Evolutionary conservation across 2,329 filamentous ascomycete genomes (phyloP).

Genomic region (Colletotrichum noveboracense): DNA sequence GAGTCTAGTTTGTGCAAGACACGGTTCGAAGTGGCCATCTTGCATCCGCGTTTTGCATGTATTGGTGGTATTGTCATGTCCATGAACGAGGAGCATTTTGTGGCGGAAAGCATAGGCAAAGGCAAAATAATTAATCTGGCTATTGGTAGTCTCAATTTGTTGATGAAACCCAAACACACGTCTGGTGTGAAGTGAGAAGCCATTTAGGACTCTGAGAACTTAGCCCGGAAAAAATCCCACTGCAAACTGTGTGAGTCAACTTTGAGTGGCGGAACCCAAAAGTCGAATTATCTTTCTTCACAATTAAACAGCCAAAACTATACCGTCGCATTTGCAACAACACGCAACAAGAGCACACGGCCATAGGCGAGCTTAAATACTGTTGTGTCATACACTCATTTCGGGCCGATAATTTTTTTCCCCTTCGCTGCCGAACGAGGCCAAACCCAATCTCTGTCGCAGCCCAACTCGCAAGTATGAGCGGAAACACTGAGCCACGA

Average conservation of each 20-base stretch:
- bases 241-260: conserved; percentile 3
- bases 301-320: not conserved
- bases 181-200: not conserved
- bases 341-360: not conserved
- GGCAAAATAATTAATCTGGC: not conserved
- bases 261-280: conserved; percentile 6
- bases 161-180: not conserved
- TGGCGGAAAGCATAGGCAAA: not conserved
- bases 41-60: not conserved
- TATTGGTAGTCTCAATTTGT: not conserved
- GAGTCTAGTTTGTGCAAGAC: not conserved
- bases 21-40: not conserved
- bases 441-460: not conserved
- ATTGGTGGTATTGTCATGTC: not conserved
- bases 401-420: not conserved
- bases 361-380: not conserved
- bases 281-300: not conserved
- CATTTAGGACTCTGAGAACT: not conserved
- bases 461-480: conserved; percentile 3
- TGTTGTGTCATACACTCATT: not conserved
- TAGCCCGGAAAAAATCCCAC: not conserved
- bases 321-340: not conserved
- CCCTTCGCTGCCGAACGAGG: not conserved
- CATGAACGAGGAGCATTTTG: not conserved
- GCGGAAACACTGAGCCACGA: not conserved